Base-by-base conservation (phyloP, 495 filamentous ascomycete genomes). In the Penicillium canescens region DNA sequence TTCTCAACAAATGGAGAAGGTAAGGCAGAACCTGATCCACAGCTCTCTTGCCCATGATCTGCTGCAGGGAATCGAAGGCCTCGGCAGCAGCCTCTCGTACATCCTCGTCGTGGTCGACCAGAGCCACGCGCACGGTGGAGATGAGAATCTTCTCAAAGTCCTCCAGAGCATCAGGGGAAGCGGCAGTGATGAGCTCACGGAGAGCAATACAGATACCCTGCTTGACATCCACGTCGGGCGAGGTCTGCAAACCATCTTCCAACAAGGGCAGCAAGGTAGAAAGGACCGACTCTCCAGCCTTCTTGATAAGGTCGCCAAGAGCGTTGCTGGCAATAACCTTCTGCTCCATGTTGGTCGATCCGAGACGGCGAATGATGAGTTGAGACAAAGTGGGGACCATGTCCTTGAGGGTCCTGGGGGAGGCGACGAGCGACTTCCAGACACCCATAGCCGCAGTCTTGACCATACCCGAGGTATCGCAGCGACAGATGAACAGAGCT, bases 261-360 rank as follows among this genome's bases (percentile, higher is more conserved):
- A 98, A 83, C 8, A 92, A 92, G 14, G 94, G 94, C 46, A 98
- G 74, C 51, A 98, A 74, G 42, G 84, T 96, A 11, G 92, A 82
- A 53, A 98, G 72, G 45, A 98, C 92, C 46, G 91, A 88, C 63
- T 98, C 94, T 48, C 94, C 94, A 59, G 93, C 92, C 72, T 96
- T 98, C 56, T 94, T 84, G 60, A 98, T 98, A 24, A 98, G 79
- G 65, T 98, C 94, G 59, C 94, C 95, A 44, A 98, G 79, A 10
- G 94, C 91, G 67, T 98, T 98, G 61, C 93, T 92, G 43, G 94
- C 95, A 75, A 98, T 98, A 54, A 95, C 87, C 73, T 96, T 97
- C 69, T 98, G 94, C 69, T 98, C 94, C 87, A 96, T 90, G 63
- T 96, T 98, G 3, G 92, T 88, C 58, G 91, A 97, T 48, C 91